phyloP scores from a whole-genome alignment of 768 basidiomycete species.

The Mycena latifolia region DNA sequence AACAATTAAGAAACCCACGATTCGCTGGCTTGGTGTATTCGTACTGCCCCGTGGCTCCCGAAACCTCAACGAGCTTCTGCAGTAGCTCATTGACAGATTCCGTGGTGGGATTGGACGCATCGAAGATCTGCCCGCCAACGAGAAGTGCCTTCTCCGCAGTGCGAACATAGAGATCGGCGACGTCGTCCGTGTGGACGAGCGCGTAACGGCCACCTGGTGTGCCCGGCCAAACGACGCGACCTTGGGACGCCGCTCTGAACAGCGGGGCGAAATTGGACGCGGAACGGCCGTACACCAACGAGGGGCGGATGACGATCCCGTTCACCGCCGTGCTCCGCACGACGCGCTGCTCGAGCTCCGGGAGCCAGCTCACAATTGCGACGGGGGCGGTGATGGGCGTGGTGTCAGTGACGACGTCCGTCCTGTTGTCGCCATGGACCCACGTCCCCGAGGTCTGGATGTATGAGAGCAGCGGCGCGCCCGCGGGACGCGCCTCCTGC shows the following conservation, averaged over 20 bases:
- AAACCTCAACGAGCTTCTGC: conserved; percentile 50
- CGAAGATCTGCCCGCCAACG: conserved; percentile 54
- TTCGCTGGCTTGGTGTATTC: conserved; percentile 47
- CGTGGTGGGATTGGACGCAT: conserved; percentile 52
- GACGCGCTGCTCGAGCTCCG: conserved; percentile 47
- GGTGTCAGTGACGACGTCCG: conserved; percentile 47
- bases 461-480: conserved; percentile 54
- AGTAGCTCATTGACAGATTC: conserved; percentile 57
- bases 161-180: conserved; percentile 57
- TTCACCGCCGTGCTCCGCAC: no score
- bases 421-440: conserved; percentile 55
- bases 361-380: conserved; percentile 47
- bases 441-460: conserved; percentile 61
- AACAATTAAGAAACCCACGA: conserved; percentile 48
- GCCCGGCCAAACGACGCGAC: conserved; percentile 38
- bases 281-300: conserved; percentile 55
- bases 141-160: conserved; percentile 53
- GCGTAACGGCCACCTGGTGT: conserved; percentile 35
- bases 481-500: conserved; percentile 40
- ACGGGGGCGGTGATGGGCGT: conserved; percentile 44
- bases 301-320: no score
- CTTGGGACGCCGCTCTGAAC: conserved; percentile 47
- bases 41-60: conserved; percentile 51
- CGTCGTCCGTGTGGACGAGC: conserved; percentile 58
- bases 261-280: conserved; percentile 48